Conservation (phyloP, 768 basidiomycete genomes). For the Boletus vinaceobasis region DNA sequence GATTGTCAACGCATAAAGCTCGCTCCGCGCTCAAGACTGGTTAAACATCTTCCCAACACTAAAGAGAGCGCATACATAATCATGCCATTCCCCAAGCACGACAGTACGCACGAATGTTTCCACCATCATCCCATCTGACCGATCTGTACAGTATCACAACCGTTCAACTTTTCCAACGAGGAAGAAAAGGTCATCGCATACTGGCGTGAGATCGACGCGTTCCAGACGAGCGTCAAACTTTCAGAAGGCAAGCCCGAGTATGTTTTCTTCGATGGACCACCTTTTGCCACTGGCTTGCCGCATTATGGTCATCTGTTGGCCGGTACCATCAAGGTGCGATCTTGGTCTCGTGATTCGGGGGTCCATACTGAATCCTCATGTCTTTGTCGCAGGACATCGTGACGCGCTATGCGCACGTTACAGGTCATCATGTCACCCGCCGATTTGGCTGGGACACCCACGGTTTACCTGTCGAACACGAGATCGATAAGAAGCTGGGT, state of each 20-base stretch:
- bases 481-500: slow-evolving; percentile 94
- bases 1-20: not conserved
- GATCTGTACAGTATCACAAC: slow-evolving; percentile 54
- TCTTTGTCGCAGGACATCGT: slow-evolving; percentile 79
- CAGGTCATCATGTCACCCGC: slow-evolving; percentile 87
- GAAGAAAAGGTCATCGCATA: slow-evolving; percentile 87
- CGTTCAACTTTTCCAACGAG: slow-evolving; percentile 83
- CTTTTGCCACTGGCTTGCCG: slow-evolving; percentile 94
- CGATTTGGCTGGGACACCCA: slow-evolving; percentile 99
- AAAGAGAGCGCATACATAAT: not conserved
- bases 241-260: slow-evolving; percentile 88
- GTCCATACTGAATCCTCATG: too few species aligned
- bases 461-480: slow-evolving; percentile 97
- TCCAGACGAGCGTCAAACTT: slow-evolving; percentile 88
- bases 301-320: slow-evolving; percentile 95
- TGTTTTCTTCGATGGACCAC: slow-evolving; percentile 96
- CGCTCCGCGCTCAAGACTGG: not conserved
- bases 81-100: slow-evolving; percentile 71
- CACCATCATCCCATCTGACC: slow-evolving; percentile 2
- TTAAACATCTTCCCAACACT: not conserved
- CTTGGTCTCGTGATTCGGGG: not conserved
- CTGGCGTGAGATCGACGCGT: slow-evolving; percentile 98
- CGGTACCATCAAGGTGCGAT: slow-evolving; percentile 84
- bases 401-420: slow-evolving; percentile 91
- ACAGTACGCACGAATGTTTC: slow-evolving; percentile 46